phyloP scores from a whole-genome alignment of 2,329 filamentous ascomycete species.

The Fusarium decemcellulare region DNA sequence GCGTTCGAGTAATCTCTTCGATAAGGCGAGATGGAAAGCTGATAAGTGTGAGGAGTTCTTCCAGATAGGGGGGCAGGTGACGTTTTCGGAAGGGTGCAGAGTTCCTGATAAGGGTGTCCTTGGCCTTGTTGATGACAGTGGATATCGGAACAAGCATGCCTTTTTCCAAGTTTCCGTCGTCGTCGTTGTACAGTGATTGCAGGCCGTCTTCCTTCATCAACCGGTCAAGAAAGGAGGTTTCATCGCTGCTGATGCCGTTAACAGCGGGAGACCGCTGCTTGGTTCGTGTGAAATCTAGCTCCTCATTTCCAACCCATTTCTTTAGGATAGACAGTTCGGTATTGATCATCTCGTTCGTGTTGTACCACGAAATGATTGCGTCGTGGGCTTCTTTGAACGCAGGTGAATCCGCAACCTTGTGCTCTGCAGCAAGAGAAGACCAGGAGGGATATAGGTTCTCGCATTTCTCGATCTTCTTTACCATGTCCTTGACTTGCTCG shows the following conservation, averaged over 20 bases:
- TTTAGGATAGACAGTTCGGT: slow-evolving; percentile 92
- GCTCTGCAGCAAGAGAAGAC: slow-evolving; percentile 78
- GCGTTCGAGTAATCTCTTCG: slow-evolving; percentile 94
- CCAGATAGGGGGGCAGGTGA: slow-evolving; percentile 95
- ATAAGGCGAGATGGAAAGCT: slow-evolving; percentile 97
- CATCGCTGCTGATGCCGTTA: slow-evolving; percentile 83
- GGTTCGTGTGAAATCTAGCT: slow-evolving; percentile 88
- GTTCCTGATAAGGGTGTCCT: slow-evolving; percentile 90
- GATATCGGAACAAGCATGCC: slow-evolving; percentile 90
- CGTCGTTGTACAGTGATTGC: slow-evolving; percentile 88
- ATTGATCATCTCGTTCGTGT: slow-evolving; percentile 96
- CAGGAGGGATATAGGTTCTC: slow-evolving; percentile 89
- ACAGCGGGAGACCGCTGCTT: slow-evolving; percentile 75
- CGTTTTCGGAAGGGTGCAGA: slow-evolving; percentile 87
- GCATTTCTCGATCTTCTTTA: slow-evolving; percentile 90
- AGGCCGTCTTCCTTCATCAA: slow-evolving; percentile 96
- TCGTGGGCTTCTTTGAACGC: slow-evolving; percentile 88
- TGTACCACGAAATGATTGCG: slow-evolving; percentile 95
- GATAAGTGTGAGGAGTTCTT: slow-evolving; percentile 94
- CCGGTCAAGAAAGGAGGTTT: slow-evolving; percentile 93
- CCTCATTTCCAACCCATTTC: slow-evolving; percentile 96
- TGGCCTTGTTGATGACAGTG: slow-evolving; percentile 92
- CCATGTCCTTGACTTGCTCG: slow-evolving; percentile 91
- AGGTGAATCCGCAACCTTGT: slow-evolving; percentile 82
- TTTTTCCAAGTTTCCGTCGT: slow-evolving; percentile 61